phyloP scores from a whole-genome alignment of 495 filamentous ascomycete species.

The Penicillium ucsense region DNA sequence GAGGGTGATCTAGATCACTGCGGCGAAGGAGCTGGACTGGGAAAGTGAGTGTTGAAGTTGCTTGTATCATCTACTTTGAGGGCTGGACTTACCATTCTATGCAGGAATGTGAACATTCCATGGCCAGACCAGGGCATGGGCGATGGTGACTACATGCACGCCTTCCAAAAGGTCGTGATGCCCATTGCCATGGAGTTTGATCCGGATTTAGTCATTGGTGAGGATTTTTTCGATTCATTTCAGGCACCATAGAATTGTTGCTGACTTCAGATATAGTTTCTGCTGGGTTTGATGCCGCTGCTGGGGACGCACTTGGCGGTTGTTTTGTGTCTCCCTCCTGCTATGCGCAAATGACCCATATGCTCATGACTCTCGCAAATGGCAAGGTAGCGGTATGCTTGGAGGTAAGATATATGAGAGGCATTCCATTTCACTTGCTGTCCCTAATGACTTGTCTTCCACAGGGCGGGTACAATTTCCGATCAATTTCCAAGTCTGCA shows the following conservation, averaged over 20 bases:
- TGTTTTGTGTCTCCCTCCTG: slow-evolving; percentile 85
- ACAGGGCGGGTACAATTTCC: slow-evolving; percentile 86
- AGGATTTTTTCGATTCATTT: slow-evolving; percentile 2
- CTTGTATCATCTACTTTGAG: not conserved
- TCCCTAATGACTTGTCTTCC: not conserved
- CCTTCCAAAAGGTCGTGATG: slow-evolving; percentile 96
- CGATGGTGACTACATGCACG: slow-evolving; percentile 92
- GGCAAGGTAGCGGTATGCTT: slow-evolving; percentile 88
- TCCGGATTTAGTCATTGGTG: slow-evolving; percentile 83
- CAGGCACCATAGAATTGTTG: not conserved
- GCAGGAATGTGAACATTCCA: slow-evolving; percentile 86
- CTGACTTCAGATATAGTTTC: slow-evolving; percentile 48
- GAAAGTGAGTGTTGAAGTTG: slow-evolving; percentile 37
- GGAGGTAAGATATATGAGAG: slow-evolving; percentile 39
- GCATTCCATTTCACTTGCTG: not conserved
- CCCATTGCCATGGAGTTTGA: slow-evolving; percentile 87
- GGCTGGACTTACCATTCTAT: slow-evolving; percentile 8
- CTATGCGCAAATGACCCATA: slow-evolving; percentile 98
- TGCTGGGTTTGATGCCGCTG: slow-evolving; percentile 92
- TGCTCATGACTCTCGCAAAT: slow-evolving; percentile 91
- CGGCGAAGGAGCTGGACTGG: slow-evolving; percentile 62
- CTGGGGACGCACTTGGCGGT: slow-evolving; percentile 81
- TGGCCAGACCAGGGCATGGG: slow-evolving; percentile 91
- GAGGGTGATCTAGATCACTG: slow-evolving; percentile 70
- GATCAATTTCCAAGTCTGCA: slow-evolving; percentile 84